Evolutionary conservation across 306 rosid species (phyloP).

Genomic region (Vigna hirtella): DNA sequence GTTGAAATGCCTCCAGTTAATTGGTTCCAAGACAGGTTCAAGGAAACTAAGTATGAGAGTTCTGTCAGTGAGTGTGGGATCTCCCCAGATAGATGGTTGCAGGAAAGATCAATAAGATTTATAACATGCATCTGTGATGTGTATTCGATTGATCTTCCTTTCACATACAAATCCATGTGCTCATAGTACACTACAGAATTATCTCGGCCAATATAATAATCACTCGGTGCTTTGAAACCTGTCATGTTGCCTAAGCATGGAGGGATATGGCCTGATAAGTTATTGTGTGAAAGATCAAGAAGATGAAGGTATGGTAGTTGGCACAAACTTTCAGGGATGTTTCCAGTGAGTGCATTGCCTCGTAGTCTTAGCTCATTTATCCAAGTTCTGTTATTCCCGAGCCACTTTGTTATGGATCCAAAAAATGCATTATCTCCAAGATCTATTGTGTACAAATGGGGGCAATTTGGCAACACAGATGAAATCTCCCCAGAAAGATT

Average conservation of each 20-base stretch:
- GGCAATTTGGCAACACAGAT: background rate
- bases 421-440: slow-evolving; percentile 1
- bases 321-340: background rate
- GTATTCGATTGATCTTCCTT: background rate
- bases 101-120: background rate
- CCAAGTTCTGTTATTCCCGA: background rate
- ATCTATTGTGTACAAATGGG: background rate
- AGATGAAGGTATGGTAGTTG: background rate
- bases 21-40: slow-evolving; percentile 6
- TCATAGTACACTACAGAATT: background rate
- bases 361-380: background rate
- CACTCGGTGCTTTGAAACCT: background rate
- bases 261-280: background rate
- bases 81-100: background rate
- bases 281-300: slow-evolving; percentile 6
- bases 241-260: background rate
- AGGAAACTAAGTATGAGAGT: background rate
- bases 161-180: slow-evolving; percentile 2
- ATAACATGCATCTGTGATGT: slow-evolving; percentile 3
- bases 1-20: background rate
- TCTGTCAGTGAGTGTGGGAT: background rate
- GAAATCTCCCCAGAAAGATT: background rate
- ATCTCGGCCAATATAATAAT: background rate
- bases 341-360: background rate
- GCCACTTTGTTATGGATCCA: background rate